Evolutionary conservation across 768 basidiomycete species (phyloP), one percentile per base, ranked within the genome.

Genomic region (Xerocomellus chrysenteron): DNA sequence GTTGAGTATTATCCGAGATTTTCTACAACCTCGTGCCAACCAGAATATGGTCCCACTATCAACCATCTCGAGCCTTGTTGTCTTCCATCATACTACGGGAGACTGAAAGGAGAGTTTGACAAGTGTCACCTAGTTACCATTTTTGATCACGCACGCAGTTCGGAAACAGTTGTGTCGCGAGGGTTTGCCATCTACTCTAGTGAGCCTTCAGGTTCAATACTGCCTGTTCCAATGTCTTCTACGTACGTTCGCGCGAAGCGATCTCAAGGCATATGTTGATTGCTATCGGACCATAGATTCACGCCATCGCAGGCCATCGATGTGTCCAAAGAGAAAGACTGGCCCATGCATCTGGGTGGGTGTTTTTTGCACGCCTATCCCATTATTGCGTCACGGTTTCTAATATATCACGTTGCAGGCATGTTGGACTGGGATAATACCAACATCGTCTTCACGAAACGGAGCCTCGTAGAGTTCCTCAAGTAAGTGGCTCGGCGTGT

Each of bases 401-500:
- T 36, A 17, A 50, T 5, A 2, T 26, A 52, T 32, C 56, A 12
- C 28, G 12, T 39, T 43, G 4, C 52, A 90, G 89, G 88, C 57
- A 81, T 88, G 83, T 75, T 92, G 60, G 90, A 92, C 71, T 91
- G 90, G 89, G 90, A 91, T 65, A 68, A 73, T 13, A 89, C 86
- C 47, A 82, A 73, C 57, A 88, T 92, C 58, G 83, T 92, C 30
- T 91, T 92, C 68, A 91, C 88, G 14, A 92, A 92, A 65, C 82
- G 90, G 40, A 75, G 82, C 42, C 74, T 92, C 59, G 76, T 90
- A 50, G 89, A 91, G 63, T 92, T 92, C 68, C 74, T 92, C 60
- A 88, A 86, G 88, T 89, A 69, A 62, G 80, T 60, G 50, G 21
- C 39, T 55, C 45, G 45, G 11, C 17, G 24, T 30, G 32, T 41